A percentile compares a stretch with the other conserved stretches of the same genome.
These are phyloP conservation scores for Euphorbia celastroides DNA, from an alignment of 441 rosid genomes.

Conservation along the genomic window DNA sequence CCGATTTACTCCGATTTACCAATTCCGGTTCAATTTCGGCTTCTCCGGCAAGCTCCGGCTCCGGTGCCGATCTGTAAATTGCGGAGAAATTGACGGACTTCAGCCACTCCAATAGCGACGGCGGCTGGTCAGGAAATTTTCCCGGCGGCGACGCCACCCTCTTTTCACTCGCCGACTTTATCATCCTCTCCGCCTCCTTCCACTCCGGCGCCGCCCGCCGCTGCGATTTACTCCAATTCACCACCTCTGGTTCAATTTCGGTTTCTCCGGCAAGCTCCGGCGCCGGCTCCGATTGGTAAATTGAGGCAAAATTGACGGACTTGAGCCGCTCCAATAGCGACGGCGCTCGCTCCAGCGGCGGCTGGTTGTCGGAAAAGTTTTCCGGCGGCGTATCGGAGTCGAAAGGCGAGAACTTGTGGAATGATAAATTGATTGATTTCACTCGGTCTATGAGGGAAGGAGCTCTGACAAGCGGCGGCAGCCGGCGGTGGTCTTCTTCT, in stretches of 20 bases:
- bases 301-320: constrained; percentile 13
- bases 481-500: constrained; percentile 4
- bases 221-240: too few species aligned
- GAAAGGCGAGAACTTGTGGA: not conserved
- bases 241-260: constrained; percentile 10
- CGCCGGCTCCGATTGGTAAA: constrained; percentile 36
- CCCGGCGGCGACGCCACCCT: too few species aligned
- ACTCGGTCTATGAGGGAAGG: constrained; percentile 46
- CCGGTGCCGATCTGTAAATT: constrained; percentile 34
- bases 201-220: too few species aligned
- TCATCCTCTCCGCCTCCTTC: too few species aligned
- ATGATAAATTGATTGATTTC: constrained; percentile 39
- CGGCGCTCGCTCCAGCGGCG: constrained; percentile 9
- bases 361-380: not conserved
- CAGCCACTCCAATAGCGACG: constrained; percentile 10
- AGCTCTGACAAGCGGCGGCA: constrained; percentile 23
- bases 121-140: not conserved
- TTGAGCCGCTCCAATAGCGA: constrained; percentile 14
- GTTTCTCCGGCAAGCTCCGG: not conserved
- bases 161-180: too few species aligned
- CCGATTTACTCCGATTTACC: constrained; percentile 41
- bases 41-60: constrained; percentile 6
- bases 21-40: not conserved
- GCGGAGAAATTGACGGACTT: constrained; percentile 14
- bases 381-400: not conserved